These are phyloP conservation scores for Marasmius sp. DNA, from an alignment of 1,284 basidiomycete species.

Conservation along the genomic window DNA sequence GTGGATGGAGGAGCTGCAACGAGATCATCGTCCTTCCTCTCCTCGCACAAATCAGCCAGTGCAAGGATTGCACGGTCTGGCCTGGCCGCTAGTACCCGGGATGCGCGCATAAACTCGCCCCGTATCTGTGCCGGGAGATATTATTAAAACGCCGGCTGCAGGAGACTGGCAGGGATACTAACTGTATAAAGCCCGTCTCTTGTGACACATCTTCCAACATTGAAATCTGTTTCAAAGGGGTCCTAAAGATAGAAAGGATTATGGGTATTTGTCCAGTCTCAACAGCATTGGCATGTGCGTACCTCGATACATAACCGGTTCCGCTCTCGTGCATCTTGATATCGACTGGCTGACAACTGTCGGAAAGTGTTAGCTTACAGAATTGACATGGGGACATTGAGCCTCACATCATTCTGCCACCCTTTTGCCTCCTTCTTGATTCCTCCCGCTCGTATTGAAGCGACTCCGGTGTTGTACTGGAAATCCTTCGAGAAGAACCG, in stretches of 20 bases:
- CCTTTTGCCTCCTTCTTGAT: slow-evolving; percentile 90
- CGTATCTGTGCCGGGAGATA: slow-evolving; percentile 68
- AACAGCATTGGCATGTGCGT: slow-evolving; percentile 15
- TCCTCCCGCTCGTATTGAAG: slow-evolving; percentile 88
- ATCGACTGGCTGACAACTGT: slow-evolving; percentile 49
- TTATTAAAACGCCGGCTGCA: neutral
- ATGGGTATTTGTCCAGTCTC: neutral
- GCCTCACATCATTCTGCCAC: slow-evolving; percentile 87
- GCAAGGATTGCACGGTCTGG: slow-evolving; percentile 82
- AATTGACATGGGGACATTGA: neutral
- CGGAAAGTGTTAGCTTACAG: slow-evolving; percentile 2
- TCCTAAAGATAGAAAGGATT: slow-evolving; percentile 54
- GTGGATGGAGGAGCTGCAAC: slow-evolving; percentile 50
- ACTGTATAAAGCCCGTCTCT: slow-evolving; percentile 95
- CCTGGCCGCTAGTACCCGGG: slow-evolving; percentile 75
- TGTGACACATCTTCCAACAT: slow-evolving; percentile 95
- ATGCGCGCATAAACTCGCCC: slow-evolving; percentile 97
- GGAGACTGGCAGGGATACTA: slow-evolving; percentile 23
- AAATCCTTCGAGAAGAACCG: slow-evolving; percentile 95
- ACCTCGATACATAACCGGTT: slow-evolving; percentile 95
- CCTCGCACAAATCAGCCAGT: slow-evolving; percentile 82
- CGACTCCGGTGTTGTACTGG: slow-evolving; percentile 87
- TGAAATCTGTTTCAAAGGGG: slow-evolving; percentile 94
- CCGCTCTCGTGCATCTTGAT: slow-evolving; percentile 80
- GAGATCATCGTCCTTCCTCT: slow-evolving; percentile 63